Percentiles rank a stretch among this genome's conserved stretches.
phyloP scores from a whole-genome alignment of 192 early-diverging fungal genomes.

The Backusella parvicylindrica region DNA sequence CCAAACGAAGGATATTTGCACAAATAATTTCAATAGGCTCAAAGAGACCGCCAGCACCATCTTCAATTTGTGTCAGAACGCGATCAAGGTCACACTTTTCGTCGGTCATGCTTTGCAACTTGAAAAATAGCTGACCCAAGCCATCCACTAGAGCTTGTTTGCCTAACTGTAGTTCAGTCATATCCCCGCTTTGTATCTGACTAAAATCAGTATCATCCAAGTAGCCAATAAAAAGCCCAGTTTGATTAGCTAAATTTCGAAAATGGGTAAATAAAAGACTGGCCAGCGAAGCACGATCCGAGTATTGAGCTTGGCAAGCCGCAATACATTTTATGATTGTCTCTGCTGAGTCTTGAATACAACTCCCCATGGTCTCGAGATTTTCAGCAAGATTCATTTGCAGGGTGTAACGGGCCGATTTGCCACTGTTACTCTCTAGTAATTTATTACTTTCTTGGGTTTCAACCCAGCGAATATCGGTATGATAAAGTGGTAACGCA shows the following conservation, averaged over 20 bases:
- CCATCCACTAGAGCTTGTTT: constrained; percentile 1
- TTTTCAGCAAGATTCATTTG: constrained; percentile 21
- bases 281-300: not conserved
- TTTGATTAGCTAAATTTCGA: constrained; percentile 27
- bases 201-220: constrained; percentile 27
- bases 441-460: not conserved
- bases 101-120: constrained; percentile 12
- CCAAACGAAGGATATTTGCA: constrained; percentile 10
- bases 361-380: constrained; percentile 16
- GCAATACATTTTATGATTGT: constrained; percentile 4
- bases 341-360: constrained; percentile 28
- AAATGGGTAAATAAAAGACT: constrained; percentile 31
- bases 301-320: not conserved
- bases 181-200: not conserved
- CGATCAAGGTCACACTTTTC: not conserved
- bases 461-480: constrained; percentile 30
- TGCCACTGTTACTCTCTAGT: not conserved
- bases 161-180: not conserved
- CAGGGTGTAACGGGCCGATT: constrained; percentile 12
- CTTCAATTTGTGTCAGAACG: not conserved
- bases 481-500: constrained; percentile 32
- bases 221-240: constrained; percentile 28
- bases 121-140: constrained; percentile 12
- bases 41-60: not conserved
- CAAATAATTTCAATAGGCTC: constrained; percentile 13